phyloP scores from a whole-genome alignment of 2,329 filamentous ascomycete species.

The Escovopsis weberi region DNA sequence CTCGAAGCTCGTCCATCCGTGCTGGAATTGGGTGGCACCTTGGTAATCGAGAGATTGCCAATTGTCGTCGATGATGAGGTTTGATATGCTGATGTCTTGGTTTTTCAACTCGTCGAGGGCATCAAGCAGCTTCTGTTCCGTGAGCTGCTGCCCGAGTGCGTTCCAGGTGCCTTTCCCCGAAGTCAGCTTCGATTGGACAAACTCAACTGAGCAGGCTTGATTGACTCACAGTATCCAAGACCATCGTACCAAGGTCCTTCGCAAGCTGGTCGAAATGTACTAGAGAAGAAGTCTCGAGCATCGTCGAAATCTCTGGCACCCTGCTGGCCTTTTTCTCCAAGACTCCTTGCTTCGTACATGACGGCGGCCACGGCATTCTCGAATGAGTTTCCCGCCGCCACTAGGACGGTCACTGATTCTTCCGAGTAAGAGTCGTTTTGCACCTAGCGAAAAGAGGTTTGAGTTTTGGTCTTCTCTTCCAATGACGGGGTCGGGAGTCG shows the following conservation, averaged over 20 bases:
- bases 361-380: slow-evolving; percentile 65
- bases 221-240: slow-evolving; percentile 61
- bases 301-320: slow-evolving; percentile 10
- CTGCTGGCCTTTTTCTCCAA: slow-evolving; percentile 25
- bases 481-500: neutral
- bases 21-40: slow-evolving; percentile 37
- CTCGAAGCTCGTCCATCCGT: slow-evolving; percentile 72
- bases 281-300: no score
- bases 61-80: slow-evolving; percentile 90
- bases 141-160: slow-evolving; percentile 68
- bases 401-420: slow-evolving; percentile 47
- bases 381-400: slow-evolving; percentile 56
- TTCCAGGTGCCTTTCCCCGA: slow-evolving; percentile 68
- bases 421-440: slow-evolving; percentile 50
- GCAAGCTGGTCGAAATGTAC: slow-evolving; percentile 41
- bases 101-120: slow-evolving; percentile 59
- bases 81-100: slow-evolving; percentile 63
- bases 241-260: slow-evolving; percentile 88
- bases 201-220: neutral
- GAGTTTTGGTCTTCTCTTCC: slow-evolving; percentile 1
- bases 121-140: slow-evolving; percentile 61
- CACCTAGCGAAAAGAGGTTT: slow-evolving; percentile 22
- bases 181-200: neutral
- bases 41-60: slow-evolving; percentile 64
- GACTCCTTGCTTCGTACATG: slow-evolving; percentile 72